phyloP scores from a whole-genome alignment of 129 eudicot genomes.

The Ambrosia artemisiifolia region DNA sequence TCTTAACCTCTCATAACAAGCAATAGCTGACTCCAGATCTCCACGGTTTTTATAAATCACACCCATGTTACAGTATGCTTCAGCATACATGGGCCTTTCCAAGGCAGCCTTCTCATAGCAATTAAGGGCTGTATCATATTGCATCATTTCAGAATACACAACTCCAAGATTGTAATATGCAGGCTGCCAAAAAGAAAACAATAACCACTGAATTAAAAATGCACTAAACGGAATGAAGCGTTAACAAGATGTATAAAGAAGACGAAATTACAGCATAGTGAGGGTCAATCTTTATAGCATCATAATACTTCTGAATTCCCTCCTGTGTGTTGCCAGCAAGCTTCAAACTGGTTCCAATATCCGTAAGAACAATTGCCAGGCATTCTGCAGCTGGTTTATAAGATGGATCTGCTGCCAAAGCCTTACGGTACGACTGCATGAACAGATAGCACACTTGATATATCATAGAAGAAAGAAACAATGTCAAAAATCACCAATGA shows the following conservation, averaged over 20 bases:
- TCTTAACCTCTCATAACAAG: constrained; percentile 92
- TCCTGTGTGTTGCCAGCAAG: constrained; percentile 98
- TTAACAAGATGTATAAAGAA: constrained; percentile 3
- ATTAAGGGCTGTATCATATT: constrained; percentile 91
- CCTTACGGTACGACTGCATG: constrained; percentile 88
- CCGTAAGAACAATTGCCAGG: constrained; percentile 81
- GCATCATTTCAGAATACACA: constrained; percentile 98
- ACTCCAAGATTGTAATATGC: constrained; percentile 99
- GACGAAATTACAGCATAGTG: constrained; percentile 76
- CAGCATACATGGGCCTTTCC: constrained; percentile 98
- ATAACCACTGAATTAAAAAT: constrained; percentile 12
- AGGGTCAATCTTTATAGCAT: constrained; percentile 89
- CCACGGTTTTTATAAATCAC: constrained; percentile 93
- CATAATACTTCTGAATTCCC: constrained; percentile 93
- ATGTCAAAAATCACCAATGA: not conserved
- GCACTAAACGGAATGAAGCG: constrained; percentile 6
- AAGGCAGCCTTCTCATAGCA: constrained; percentile 96
- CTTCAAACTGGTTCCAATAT: constrained; percentile 93
- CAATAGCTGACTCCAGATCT: constrained; percentile 90
- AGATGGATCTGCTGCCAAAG: constrained; percentile 72
- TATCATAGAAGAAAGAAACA: not conserved
- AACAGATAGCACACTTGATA: not conserved
- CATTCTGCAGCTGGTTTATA: constrained; percentile 97
- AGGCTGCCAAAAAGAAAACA: constrained; percentile 65
- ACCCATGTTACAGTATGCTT: constrained; percentile 99